Evolutionary conservation across 2,329 filamentous ascomycete genomes (phyloP).

Genomic region (Teratosphaeria epicoccoides): DNA sequence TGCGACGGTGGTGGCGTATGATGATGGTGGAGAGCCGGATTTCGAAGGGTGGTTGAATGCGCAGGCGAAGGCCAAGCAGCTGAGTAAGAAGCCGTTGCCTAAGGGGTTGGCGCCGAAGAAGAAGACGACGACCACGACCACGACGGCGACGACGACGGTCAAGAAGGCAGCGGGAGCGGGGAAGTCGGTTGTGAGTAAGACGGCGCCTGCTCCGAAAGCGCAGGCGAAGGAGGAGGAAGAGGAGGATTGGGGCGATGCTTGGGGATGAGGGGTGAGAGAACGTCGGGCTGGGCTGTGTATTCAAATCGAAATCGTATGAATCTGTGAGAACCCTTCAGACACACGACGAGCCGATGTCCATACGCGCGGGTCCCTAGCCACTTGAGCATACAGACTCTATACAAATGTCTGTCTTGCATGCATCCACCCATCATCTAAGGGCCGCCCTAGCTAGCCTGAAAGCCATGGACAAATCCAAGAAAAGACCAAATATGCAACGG

Average conservation of each 20-base stretch:
- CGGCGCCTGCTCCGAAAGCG: slow-evolving; percentile 10
- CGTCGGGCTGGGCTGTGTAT: too few species aligned
- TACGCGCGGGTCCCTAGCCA: not conserved
- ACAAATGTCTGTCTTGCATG: not conserved
- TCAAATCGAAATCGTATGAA: not conserved
- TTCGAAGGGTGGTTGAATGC: slow-evolving; percentile 93
- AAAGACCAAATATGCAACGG: not conserved
- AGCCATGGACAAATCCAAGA: not conserved
- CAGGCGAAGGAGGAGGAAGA: slow-evolving; percentile 24
- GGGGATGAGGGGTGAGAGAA: slow-evolving; percentile 16
- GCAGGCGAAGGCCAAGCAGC: slow-evolving; percentile 64
- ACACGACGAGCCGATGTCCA: not conserved
- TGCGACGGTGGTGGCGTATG: slow-evolving; percentile 44
- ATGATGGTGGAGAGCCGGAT: slow-evolving; percentile 81
- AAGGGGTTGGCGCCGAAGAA: slow-evolving; percentile 66
- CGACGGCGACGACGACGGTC: slow-evolving; percentile 15
- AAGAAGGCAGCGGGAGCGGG: slow-evolving; percentile 12
- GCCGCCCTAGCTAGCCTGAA: not conserved
- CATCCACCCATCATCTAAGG: not conserved
- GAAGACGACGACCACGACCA: slow-evolving; percentile 25
- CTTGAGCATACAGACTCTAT: not conserved
- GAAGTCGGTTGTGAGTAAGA: slow-evolving; percentile 6
- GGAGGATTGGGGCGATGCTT: slow-evolving; percentile 33
- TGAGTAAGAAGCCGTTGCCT: slow-evolving; percentile 56
- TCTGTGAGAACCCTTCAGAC: not conserved